Evolutionary conservation across 2,329 filamentous ascomycete species (phyloP), one percentile per base, ranked within the genome.

Genomic region (Fusarium metavorans): DNA sequence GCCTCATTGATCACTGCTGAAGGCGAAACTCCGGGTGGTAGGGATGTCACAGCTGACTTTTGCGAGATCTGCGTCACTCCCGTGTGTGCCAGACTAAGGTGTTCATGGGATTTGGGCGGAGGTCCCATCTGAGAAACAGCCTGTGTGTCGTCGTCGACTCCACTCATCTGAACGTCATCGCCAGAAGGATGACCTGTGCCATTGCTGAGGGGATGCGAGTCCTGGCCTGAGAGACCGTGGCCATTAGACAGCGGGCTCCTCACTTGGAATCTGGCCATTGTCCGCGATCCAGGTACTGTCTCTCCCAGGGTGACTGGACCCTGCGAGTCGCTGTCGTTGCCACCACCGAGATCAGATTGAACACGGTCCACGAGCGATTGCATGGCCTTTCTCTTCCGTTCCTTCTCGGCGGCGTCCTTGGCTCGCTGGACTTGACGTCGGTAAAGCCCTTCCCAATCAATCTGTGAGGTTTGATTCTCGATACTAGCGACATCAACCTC

Each of bases 401-500:
- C 85, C 79, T 91, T 89, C 79, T 93, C 91, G 39, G 89, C 88
- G 35, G 85, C 87, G 75, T 89, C 86, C 67, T 86, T 88, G 54
- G 88, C 89, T 64, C 94, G 89, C 79, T 92, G 89, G 56, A 92
- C 81, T 80, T 97, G 93, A 57, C 94, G 88, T 60, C 90, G 85
- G 81, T 97, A 95, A 4, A 98, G 89, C 56, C 90, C 92, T 74
- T 98, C 95, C 85, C 95, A 98, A 78, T 97, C 92, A 45, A 93
- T 86, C 37, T 93, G 85, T 13, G 86, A 87, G 16, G 93, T 90
- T 73, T 93, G 88, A 48, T 87, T 87, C 79, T 95, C 92, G 66
- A 98, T 92, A 56, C 90, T 91, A 50, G 91, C 91, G 72, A 98
- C 93, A 83, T 98, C 96, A 37, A 98, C 96, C 81, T 98, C 95